Base-by-base conservation (phyloP, 225 moss, liverwort and hornwort species). In the Bryoerythrophyllum caledonicum region DNA sequence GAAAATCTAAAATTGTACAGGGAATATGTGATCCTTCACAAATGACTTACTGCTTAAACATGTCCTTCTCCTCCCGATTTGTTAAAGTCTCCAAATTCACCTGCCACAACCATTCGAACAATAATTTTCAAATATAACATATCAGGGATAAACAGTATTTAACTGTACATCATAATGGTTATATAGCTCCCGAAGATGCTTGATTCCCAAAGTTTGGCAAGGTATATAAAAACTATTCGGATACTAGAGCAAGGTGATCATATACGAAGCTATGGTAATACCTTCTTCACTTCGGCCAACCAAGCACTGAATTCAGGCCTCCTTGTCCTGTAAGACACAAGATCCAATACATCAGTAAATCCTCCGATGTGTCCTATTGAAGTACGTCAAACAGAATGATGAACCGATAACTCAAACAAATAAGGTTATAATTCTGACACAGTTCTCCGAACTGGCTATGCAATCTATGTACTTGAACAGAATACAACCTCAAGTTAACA, bases 211-310 rank as follows among this genome's bases (percentile, higher is more conserved):
- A 46, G 63, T 17, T 63, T 68, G 37, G 56, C 79, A 65, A 74
- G 34, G 60, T 24, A 52, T 43, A 69, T 13, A 51, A 20, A 80
- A 24, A 32, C 53, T 17, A 28, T 34, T 66, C 35, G 35, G 64
- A 43, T 70, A 8, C 23, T 54, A 60, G 73, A 86, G 64, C 67
- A 44, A 76, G 46, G 30, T 70, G 56, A 83, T 40, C 64, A 63
- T 56, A 52, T 59, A 41, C 56, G 46, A 71, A 65, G 38, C 35
- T 55, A 3, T 6, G 21, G 10, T 37, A 57, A 55, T 89, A 95
- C 96, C 96, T 97, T 97, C 86, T 94, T 94, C 84, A 97, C 96
- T 79, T 97, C 94, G 16, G 87, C 94, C 74, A 97, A 89, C 96
- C 96, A 97, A 20, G 92, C 87, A 86, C 89, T 91, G 65, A 97